These are phyloP conservation scores for Xylariaceae sp. DNA, from an alignment of 2,329 filamentous ascomycete genomes.

Conservation along the genomic window DNA sequence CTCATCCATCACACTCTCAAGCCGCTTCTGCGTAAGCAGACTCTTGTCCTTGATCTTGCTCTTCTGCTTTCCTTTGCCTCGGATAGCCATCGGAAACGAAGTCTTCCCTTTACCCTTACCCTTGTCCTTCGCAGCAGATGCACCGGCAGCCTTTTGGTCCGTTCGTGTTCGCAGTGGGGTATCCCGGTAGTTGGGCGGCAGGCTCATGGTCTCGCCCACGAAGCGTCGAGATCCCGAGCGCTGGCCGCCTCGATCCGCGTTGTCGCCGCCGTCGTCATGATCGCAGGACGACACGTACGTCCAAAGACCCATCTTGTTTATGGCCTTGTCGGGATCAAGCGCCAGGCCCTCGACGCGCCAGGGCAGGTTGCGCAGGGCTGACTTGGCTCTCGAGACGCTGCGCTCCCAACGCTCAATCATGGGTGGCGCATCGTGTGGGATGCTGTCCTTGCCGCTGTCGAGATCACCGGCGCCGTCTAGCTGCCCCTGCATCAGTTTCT, in stretches of 20 bases:
- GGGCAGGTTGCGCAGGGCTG: slow-evolving; percentile 11
- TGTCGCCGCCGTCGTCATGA: not conserved
- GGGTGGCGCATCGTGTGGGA: slow-evolving; percentile 9
- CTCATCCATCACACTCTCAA: slow-evolving; percentile 4
- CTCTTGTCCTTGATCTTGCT: too few species aligned
- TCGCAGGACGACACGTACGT: not conserved
- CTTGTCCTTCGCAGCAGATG: slow-evolving; percentile 7
- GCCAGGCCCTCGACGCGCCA: slow-evolving; percentile 20
- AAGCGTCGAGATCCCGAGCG: too few species aligned
- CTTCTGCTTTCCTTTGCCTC: too few species aligned
- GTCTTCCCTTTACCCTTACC: too few species aligned
- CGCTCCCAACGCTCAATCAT: slow-evolving; percentile 6
- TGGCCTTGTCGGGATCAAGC: slow-evolving; percentile 10
- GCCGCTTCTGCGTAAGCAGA: slow-evolving; percentile 12
- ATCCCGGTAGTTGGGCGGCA: too few species aligned
- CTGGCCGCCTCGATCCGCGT: not conserved
- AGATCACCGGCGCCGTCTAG: not conserved
- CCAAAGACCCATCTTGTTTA: slow-evolving; percentile 16
- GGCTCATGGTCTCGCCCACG: slow-evolving; percentile 3
- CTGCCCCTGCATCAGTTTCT: slow-evolving; percentile 4
- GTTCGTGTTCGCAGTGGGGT: too few species aligned
- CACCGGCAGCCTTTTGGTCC: too few species aligned
- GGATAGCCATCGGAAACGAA: too few species aligned
- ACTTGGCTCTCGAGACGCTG: slow-evolving; percentile 3
- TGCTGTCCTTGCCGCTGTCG: not conserved